phyloP scores from a whole-genome alignment of 495 filamentous ascomycete species.

The Trichoderma orchidacearum region DNA sequence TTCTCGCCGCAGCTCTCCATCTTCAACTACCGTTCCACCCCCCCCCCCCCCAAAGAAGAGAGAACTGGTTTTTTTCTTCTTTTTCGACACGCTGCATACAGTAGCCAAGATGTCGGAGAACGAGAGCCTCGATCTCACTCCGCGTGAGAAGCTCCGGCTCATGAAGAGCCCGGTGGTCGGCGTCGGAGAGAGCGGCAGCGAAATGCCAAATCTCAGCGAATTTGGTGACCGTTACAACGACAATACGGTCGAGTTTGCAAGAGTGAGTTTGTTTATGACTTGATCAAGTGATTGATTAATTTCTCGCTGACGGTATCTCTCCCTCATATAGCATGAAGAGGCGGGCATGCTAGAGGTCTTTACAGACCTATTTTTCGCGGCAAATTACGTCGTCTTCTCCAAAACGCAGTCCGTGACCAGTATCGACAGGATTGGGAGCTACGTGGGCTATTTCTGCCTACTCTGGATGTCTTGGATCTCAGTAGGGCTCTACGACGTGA shows the following conservation, averaged over 20 bases:
- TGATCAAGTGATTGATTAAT: no score
- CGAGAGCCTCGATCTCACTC: background rate
- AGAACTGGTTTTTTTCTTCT: background rate
- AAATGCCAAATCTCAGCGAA: background rate
- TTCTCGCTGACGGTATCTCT: background rate
- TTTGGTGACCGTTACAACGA: background rate
- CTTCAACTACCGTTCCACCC: no score
- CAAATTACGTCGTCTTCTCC: conserved; percentile 52
- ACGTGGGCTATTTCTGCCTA: conserved; percentile 51
- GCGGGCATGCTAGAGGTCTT: conserved; percentile 28
- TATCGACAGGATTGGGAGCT: conserved; percentile 17
- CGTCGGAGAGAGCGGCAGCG: background rate
- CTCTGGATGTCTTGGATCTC: conserved; percentile 65
- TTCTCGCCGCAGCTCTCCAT: background rate
- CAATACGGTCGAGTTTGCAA: background rate
- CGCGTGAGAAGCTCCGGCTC: background rate
- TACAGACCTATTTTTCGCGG: conserved; percentile 57
- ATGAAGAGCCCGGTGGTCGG: background rate
- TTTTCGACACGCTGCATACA: background rate
- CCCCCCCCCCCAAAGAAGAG: no score
- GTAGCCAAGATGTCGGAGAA: background rate
- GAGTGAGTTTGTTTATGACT: background rate
- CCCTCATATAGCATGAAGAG: background rate
- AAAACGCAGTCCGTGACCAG: conserved; percentile 40
- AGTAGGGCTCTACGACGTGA: conserved; percentile 53